Base-by-base conservation (phyloP, 208 protist species). In the Leishmania tarentolae region DNA sequence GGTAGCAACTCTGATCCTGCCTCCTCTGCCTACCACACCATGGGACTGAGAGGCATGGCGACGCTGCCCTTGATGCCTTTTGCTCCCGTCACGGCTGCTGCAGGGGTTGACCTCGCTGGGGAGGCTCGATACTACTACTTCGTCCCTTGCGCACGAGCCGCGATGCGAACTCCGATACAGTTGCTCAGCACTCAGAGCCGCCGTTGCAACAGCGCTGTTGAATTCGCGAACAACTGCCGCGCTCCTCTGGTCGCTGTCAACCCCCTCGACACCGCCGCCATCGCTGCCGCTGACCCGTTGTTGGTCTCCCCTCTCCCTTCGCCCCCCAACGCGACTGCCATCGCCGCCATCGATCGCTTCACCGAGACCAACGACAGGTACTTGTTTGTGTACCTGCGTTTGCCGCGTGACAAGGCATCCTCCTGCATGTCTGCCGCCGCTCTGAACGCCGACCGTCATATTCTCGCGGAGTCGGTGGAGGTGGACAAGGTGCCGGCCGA, bases 371-470 rank as follows among this genome's bases (percentile, higher is more conserved):
- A 75, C 24, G 73, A 75, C n/a, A 17, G 35, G 28, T 76, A 82
- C 77, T 44, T 86, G 46, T 66, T 79, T 53, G 78, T 82, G 40
- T 82, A 76, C 59, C 57, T 86, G 82, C 77, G 82, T 46, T 57
- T 86, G 19, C 82, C 82, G n/a, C 75, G 78, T 28, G 73, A 82
- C 66, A 75, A 44, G 73, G 82, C 78, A 50, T 61, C 75, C 3
- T 71, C 78, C 2, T 31, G 57, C 53, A 44, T 86, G 63, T 70
- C 82, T 19, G 72, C 82, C 3, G 72, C 82, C 11, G 78, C 78
- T 13, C 65, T 86, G 37, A 86, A 75, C 57, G 47, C 42, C 0
- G 82, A 82, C 57, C 35, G 74, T 53, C 79, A 63, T 59, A 44
- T 82, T 21, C 73, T 82, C 42, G 56, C 78, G 77, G 44, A 57